phyloP scores from a whole-genome alignment of 768 basidiomycete genomes.

The Mycena alexandri region DNA sequence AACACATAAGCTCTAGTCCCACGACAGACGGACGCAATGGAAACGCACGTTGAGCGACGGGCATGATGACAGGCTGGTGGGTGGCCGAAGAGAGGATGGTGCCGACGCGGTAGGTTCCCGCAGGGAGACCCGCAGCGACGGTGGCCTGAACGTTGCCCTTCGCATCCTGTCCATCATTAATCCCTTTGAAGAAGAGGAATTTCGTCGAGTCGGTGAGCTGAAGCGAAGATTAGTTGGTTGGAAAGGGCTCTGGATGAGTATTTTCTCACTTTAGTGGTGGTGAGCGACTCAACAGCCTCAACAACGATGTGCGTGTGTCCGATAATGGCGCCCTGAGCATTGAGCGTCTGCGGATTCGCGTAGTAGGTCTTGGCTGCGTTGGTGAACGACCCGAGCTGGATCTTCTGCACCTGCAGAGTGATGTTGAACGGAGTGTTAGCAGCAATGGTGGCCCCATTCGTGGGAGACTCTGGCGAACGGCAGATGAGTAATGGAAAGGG shows the following conservation, averaged over 20 bases:
- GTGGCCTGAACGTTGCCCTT: not conserved
- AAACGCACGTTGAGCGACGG: not conserved
- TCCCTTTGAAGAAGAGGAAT: not conserved
- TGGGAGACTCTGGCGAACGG: slow-evolving; percentile 44
- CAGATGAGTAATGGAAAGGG: not conserved
- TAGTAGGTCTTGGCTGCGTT: slow-evolving; percentile 68
- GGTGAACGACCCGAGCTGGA: slow-evolving; percentile 68
- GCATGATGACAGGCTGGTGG: not conserved
- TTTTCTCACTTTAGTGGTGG: slow-evolving; percentile 59
- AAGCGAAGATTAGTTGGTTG: too few species aligned
- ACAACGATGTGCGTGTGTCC: slow-evolving; percentile 73
- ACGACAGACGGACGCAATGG: too few species aligned
- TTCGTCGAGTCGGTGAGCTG: not conserved
- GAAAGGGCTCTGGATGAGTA: too few species aligned
- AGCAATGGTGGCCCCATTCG: slow-evolving; percentile 58
- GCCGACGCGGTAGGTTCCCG: not conserved
- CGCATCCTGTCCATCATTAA: not conserved
- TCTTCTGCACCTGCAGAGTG: slow-evolving; percentile 58
- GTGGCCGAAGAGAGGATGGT: not conserved
- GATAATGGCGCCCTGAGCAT: slow-evolving; percentile 62
- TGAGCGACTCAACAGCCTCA: slow-evolving; percentile 58
- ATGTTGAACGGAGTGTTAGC: slow-evolving; percentile 65
- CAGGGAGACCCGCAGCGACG: not conserved
- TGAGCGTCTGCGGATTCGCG: slow-evolving; percentile 69
- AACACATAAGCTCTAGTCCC: too few species aligned